These are phyloP conservation scores for Cyberlindnera meyerae DNA, from an alignment of 805 yeast species.

Conservation along the genomic window DNA sequence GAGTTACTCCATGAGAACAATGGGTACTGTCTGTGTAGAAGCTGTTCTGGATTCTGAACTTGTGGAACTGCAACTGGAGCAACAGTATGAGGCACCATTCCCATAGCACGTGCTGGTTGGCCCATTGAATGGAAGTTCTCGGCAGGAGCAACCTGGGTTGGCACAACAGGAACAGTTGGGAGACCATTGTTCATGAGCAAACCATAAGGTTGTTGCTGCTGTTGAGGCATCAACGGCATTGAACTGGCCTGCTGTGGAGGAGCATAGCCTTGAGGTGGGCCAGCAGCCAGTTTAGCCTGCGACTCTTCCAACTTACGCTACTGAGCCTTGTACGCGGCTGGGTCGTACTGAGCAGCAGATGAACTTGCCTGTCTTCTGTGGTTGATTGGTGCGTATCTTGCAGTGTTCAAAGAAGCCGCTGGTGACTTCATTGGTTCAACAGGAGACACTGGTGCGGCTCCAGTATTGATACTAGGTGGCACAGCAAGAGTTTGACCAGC, in stretches of 20 bases:
- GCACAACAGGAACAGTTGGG: too few species aligned
- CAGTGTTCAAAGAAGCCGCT: slow-evolving; percentile 20
- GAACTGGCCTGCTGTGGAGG: too few species aligned
- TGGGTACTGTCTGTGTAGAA: slow-evolving; percentile 65
- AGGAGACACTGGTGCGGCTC: too few species aligned
- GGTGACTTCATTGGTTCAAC: slow-evolving; percentile 12
- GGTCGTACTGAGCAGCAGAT: slow-evolving; percentile 27
- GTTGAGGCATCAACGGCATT: background rate
- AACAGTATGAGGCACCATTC: too few species aligned
- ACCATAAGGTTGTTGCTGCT: background rate
- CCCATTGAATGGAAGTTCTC: too few species aligned
- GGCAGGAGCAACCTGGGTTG: too few species aligned
- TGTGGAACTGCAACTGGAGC: slow-evolving; percentile 17
- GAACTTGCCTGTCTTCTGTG: slow-evolving; percentile 27
- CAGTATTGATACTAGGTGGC: too few species aligned
- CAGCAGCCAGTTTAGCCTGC: slow-evolving; percentile 1
- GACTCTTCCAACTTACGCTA: slow-evolving; percentile 7
- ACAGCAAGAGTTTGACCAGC: too few species aligned
- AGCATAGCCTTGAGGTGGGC: background rate
- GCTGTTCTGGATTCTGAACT: slow-evolving; percentile 47
- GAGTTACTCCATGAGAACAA: slow-evolving; percentile 62
- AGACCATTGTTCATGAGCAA: too few species aligned
- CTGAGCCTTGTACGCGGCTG: slow-evolving; percentile 19
- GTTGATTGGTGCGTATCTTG: slow-evolving; percentile 37
- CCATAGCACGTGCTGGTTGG: too few species aligned